Conservation (phyloP, 2,329 filamentous ascomycete species). For the Aspergillus sp. region DNA sequence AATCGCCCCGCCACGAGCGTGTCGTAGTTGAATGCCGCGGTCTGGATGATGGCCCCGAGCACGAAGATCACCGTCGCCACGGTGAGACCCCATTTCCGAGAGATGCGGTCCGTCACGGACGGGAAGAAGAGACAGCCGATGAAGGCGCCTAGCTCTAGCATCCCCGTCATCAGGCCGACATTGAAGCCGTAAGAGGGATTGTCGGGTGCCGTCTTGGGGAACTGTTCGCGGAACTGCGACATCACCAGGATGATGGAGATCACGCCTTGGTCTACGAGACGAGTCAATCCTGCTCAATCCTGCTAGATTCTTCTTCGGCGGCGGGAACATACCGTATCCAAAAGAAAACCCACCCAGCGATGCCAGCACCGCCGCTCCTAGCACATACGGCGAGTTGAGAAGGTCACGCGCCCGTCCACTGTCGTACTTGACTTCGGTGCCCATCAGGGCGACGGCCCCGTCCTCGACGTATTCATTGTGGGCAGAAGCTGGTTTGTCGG, state of each 20-base stretch:
- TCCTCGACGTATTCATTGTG: neutral
- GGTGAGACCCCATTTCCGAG: slow-evolving; percentile 42
- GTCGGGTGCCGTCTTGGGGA: slow-evolving; percentile 38
- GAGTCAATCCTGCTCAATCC: too few relatives aligned
- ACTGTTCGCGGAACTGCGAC: slow-evolving; percentile 45
- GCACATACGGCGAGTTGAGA: slow-evolving; percentile 37
- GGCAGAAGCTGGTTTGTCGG: neutral
- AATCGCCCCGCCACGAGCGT: slow-evolving; percentile 35
- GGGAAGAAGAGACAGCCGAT: slow-evolving; percentile 42
- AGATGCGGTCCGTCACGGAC: slow-evolving; percentile 36
- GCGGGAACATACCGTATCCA: slow-evolving; percentile 34
- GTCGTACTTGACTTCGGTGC: neutral
- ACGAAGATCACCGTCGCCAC: slow-evolving; percentile 35
- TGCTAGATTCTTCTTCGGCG: too few relatives aligned
- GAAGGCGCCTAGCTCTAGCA: slow-evolving; percentile 40
- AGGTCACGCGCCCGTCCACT: slow-evolving; percentile 4
- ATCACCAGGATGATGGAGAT: slow-evolving; percentile 46
- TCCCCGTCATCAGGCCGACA: slow-evolving; percentile 40
- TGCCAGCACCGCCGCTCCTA: slow-evolving; percentile 44
- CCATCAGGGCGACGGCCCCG: neutral
- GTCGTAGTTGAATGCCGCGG: slow-evolving; percentile 22
- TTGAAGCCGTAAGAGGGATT: slow-evolving; percentile 29
- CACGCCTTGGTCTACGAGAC: slow-evolving; percentile 29
- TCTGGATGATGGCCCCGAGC: slow-evolving; percentile 45
- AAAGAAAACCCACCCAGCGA: slow-evolving; percentile 44